Conservation (phyloP, 345 rosid species). For the Hibiscus trionum region DNA sequence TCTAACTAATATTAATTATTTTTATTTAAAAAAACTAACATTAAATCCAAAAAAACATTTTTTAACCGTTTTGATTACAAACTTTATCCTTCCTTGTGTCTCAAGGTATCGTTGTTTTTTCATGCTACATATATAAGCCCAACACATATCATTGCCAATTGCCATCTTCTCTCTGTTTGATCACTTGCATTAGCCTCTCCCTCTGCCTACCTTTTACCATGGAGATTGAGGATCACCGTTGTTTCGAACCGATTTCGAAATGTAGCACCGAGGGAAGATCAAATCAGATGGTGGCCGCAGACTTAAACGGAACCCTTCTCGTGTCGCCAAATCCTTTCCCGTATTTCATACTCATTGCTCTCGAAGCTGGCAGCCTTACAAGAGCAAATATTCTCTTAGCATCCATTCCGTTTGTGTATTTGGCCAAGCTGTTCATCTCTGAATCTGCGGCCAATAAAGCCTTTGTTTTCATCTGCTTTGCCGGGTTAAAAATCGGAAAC, state of each 20-base stretch:
- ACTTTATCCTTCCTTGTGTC: too few species aligned
- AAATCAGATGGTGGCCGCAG: constrained; percentile 69
- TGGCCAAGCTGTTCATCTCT: constrained; percentile 48
- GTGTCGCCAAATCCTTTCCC: constrained; percentile 73
- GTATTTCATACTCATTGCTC: constrained; percentile 73
- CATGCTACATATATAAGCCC: too few species aligned
- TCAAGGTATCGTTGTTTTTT: too few species aligned
- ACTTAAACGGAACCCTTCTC: constrained; percentile 75
- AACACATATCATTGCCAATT: not conserved
- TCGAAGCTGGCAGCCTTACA: constrained; percentile 73
- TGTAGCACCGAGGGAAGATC: constrained; percentile 54
- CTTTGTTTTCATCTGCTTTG: constrained; percentile 56
- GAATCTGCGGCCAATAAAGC: constrained; percentile 58
- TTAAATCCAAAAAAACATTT: too few species aligned
- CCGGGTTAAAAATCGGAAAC: constrained; percentile 58
- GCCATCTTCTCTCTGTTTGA: not conserved
- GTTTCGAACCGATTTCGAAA: constrained; percentile 42
- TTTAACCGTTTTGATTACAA: too few species aligned
- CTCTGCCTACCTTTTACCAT: not conserved
- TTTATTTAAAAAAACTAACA: too few species aligned
- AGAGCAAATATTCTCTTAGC: constrained; percentile 57
- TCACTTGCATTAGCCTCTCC: not conserved
- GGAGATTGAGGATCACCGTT: constrained; percentile 46
- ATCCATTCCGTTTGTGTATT: constrained; percentile 62
- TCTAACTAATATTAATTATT: too few species aligned